Base-by-base conservation (phyloP, 192 early-diverging fungal genomes). In the Geranomyces michiganensis region DNA sequence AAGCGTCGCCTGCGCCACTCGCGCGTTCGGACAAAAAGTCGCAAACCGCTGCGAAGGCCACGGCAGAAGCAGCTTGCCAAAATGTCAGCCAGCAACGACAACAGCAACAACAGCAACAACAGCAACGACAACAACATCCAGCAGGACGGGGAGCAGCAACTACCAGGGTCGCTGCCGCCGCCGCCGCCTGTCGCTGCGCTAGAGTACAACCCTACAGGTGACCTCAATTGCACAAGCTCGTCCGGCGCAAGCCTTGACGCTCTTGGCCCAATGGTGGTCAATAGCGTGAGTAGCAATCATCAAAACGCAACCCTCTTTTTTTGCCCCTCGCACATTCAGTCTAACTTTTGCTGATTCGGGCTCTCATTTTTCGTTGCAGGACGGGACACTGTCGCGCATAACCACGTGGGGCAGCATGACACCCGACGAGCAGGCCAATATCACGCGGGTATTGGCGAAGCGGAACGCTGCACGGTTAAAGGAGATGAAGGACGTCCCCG, bases 351-450 rank as follows among this genome's bases (percentile, higher is more conserved):
- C 24, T 24, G 9, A n/a, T 24, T 24, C 24, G 9, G 55, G 14
- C 58, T 7, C 27, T 60, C 58, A 8, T 7, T 17, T 29, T 60
- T 26, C 19, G 17, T 14, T 19, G 19, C 56, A 75, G 73, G 79
- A 84, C 56, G 82, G 82, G 8, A 81, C 77, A 22, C 73, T 84
- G 55, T 62, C 65, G 19, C 59, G 82, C 14, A 84, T 84, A 33
- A 65, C 65, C 43, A 81, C 81, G 70, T 84, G 82, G 82, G 58
- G 48, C n/a, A 51, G 31, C 5, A 62, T 81, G 72, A 48, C 71
- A 9, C 75, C 74, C 48, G 22, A 53, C 17, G 82, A 84, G 59
- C 74, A 62, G n/a, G 58, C 45, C 31, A 79, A 69, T 55, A 56
- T 71, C 24, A 46, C 79, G 67, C 72, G 82, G 44, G 62, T 84